phyloP scores from a whole-genome alignment of 306 rosid genomes.

The Rosa multiflora region DNA sequence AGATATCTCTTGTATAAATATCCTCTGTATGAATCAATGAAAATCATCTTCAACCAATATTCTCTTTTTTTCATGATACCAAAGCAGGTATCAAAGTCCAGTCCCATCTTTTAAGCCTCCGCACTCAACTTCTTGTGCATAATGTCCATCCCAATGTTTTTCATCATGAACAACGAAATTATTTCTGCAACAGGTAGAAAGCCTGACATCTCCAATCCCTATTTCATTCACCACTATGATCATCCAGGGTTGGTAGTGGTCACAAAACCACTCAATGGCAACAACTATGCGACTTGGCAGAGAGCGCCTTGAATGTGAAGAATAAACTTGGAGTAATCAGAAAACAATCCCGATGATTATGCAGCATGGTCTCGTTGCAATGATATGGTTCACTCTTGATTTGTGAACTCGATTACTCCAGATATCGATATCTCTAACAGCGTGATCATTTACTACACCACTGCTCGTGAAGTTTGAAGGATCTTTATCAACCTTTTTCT shows the following conservation, averaged over 20 bases:
- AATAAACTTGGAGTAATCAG: too few species aligned
- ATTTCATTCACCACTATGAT: background rate
- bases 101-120: too few species aligned
- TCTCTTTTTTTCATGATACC: too few species aligned
- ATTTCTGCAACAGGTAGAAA: background rate
- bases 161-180: too few species aligned
- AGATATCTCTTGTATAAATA: too few species aligned
- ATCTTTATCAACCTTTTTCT: background rate
- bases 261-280: background rate
- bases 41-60: too few species aligned
- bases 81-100: too few species aligned
- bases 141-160: too few species aligned
- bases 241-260: background rate
- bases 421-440: background rate
- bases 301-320: background rate
- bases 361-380: background rate
- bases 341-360: background rate
- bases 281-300: background rate
- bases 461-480: background rate
- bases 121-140: too few species aligned
- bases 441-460: background rate
- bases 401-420: background rate
- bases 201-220: background rate
- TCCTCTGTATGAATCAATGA: too few species aligned
- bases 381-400: background rate